Conservation (phyloP, 257 asterid species). For the Penstemon newberryi region DNA sequence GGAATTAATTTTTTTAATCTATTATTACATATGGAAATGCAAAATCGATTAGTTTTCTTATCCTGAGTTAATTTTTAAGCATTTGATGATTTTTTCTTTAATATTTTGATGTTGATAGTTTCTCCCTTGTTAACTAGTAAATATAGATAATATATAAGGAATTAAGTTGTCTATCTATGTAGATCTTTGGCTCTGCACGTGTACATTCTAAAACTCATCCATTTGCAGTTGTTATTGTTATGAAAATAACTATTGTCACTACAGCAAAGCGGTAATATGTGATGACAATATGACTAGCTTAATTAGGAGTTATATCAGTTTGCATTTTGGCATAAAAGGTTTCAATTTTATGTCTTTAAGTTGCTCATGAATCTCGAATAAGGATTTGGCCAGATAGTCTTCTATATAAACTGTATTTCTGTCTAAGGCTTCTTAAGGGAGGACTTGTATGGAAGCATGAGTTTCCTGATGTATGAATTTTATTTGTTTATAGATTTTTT, state of each 20-base stretch:
- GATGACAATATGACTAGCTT: not conserved
- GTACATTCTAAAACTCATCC: no score
- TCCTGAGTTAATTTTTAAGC: no score
- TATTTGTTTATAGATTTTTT: conserved; percentile 12
- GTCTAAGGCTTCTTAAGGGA: conserved; percentile 3
- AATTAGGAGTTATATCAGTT: not conserved
- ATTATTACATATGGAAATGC: conserved; percentile 2
- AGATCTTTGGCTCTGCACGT: no score
- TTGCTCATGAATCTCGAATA: not conserved
- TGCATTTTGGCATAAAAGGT: conserved; percentile 4
- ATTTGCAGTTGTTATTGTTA: not conserved
- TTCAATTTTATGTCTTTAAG: not conserved
- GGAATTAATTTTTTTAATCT: not conserved
- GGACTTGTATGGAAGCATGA: conserved; percentile 9
- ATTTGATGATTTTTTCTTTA: no score
- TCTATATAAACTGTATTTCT: conserved; percentile 1
- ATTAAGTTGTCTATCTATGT: no score
- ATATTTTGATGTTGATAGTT: no score
- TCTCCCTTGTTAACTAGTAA: no score
- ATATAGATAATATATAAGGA: no score
- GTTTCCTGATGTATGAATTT: not conserved
- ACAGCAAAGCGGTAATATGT: not conserved
- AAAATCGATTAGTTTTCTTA: not conserved
- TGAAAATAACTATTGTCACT: not conserved
- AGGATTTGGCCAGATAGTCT: not conserved